These are phyloP conservation scores for Leccinellum luteum DNA, from an alignment of 768 basidiomycete species.

Conservation along the genomic window DNA sequence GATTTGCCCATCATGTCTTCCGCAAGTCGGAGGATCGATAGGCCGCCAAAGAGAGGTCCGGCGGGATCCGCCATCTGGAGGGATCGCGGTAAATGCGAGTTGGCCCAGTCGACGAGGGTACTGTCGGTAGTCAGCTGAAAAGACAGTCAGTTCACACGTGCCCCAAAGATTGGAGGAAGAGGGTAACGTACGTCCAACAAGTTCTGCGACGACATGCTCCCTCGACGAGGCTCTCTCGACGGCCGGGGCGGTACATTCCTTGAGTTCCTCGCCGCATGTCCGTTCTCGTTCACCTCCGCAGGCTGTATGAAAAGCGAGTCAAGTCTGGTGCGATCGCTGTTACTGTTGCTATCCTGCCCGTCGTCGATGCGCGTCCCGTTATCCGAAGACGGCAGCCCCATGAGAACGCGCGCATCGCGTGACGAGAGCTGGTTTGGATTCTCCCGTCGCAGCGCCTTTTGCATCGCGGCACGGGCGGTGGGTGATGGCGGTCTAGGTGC, in stretches of 20 bases:
- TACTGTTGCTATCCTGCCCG: slow-evolving; percentile 28
- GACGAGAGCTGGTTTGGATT: slow-evolving; percentile 80
- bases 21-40: slow-evolving; percentile 80
- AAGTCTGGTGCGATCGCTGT: slow-evolving; percentile 44
- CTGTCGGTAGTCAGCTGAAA: slow-evolving; percentile 37
- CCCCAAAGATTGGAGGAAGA: neutral
- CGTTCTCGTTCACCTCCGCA: slow-evolving; percentile 16
- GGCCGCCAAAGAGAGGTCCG: slow-evolving; percentile 56
- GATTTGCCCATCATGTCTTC: slow-evolving; percentile 73
- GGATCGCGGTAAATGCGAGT: slow-evolving; percentile 68
- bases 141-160: neutral
- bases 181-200: slow-evolving; percentile 15
- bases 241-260: slow-evolving; percentile 59
- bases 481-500: slow-evolving; percentile 95
- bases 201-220: slow-evolving; percentile 30
- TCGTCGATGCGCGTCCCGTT: slow-evolving; percentile 19
- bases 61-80: slow-evolving; percentile 52
- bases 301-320: slow-evolving; percentile 57
- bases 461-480: slow-evolving; percentile 79
- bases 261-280: slow-evolving; percentile 2
- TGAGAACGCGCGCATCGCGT: slow-evolving; percentile 74
- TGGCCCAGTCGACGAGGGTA: slow-evolving; percentile 84
- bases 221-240: slow-evolving; percentile 57
- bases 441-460: slow-evolving; percentile 81
- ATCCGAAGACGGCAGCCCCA: slow-evolving; percentile 49